A percentile compares a stretch with the other conserved stretches of the same genome.
phyloP scores from a whole-genome alignment of 2,329 filamentous ascomycete species.

The Tolypocladium nubicola region DNA sequence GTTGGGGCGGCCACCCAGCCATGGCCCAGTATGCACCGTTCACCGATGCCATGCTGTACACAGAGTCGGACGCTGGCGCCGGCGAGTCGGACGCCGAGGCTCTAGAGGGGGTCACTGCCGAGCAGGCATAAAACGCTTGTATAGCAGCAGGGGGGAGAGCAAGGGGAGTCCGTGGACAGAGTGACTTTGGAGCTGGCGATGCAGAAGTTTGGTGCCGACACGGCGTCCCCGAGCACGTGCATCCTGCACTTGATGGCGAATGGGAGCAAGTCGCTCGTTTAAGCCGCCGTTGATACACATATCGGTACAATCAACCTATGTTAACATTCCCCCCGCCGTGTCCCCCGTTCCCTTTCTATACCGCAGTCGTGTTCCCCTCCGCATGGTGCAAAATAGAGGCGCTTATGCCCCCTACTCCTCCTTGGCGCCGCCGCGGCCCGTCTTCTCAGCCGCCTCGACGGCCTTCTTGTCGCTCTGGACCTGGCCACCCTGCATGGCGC shows the following conservation, averaged over 20 bases:
- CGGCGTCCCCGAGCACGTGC: not conserved
- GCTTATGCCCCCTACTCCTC: constrained; percentile 46
- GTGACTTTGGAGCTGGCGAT: not conserved
- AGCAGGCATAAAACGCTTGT: not conserved
- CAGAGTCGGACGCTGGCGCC: not conserved
- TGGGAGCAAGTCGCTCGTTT: no score
- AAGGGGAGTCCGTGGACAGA: not conserved
- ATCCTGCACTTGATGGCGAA: not conserved
- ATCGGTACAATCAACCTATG: not conserved
- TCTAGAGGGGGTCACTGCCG: not conserved
- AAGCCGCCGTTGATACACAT: not conserved
- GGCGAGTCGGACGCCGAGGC: not conserved
- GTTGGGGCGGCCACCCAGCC: not conserved
- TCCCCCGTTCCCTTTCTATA: not conserved
- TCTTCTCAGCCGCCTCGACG: constrained; percentile 68
- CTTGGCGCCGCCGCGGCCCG: constrained; percentile 60
- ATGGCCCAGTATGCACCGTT: not conserved
- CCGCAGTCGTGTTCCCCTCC: not conserved
- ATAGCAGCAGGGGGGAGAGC: not conserved
- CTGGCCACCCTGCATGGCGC: constrained; percentile 59
- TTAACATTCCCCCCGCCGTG: not conserved
- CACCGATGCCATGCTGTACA: not conserved
- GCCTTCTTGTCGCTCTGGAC: constrained; percentile 90
- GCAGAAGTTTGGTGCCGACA: not conserved
- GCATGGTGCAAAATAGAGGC: not conserved